Conservation (phyloP, 1,284 basidiomycete genomes). For the Heterobasidion parviporum region DNA sequence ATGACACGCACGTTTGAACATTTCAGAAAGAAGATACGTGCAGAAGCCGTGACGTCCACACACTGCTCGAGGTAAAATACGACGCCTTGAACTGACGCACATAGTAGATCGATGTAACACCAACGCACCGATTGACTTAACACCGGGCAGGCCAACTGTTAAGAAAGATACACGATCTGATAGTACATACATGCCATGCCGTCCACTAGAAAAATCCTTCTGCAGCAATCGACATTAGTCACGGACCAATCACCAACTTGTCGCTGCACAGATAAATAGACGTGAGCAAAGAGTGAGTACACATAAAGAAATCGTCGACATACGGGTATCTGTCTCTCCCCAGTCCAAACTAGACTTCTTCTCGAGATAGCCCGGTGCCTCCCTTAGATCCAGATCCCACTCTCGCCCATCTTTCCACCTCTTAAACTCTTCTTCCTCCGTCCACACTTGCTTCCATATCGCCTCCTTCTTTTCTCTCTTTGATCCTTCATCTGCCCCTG, state of each 20-base stretch:
- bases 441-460: background rate
- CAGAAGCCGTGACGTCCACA: no score
- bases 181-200: no score
- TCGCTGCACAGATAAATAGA: background rate
- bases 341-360: conserved; percentile 5
- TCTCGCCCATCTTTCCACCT: conserved; percentile 10
- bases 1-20: no score
- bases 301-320: background rate
- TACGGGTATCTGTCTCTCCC: conserved; percentile 12
- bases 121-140: no score
- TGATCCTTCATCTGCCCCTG: background rate
- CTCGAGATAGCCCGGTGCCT: conserved; percentile 10
- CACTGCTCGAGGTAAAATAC: no score
- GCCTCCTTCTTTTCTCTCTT: background rate
- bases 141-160: no score
- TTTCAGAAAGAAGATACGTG: no score
- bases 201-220: no score
- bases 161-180: no score
- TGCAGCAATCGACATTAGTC: no score
- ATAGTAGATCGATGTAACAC: no score
- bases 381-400: conserved; percentile 12
- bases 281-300: background rate
- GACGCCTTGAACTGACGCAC: no score
- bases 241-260: background rate
- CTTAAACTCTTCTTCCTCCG: conserved; percentile 5